Evolutionary conservation across 2,329 filamentous ascomycete species (phyloP), one percentile per base, ranked within the genome.

Genomic region (Neonectria magnoliae): DNA sequence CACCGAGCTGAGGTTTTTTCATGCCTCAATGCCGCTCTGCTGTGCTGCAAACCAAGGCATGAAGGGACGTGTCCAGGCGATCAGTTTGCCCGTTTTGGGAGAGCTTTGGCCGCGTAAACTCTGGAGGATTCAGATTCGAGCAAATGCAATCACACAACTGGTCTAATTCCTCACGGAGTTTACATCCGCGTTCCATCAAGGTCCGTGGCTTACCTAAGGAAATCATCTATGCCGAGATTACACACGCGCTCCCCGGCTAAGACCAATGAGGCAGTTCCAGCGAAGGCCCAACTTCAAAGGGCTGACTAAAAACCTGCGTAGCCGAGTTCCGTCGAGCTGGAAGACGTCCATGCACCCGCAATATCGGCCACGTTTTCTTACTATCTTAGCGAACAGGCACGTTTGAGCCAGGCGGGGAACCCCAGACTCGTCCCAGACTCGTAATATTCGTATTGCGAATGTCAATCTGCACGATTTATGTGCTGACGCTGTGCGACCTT

Each of bases 371-470:
- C 29, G 48, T 33, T 20, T 51, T n/a, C n/a, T 33, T 16, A 9
- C n/a, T n/a, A 4, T n/a, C 18, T 27, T 16, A 51, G 31, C 27
- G 22, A 18, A 10, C 13, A 20, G 27, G 48, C n/a, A 2, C 14
- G 47, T 51, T 51, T 51, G 48, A 20, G 9, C n/a, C 22, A 10
- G 48, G n/a, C 48, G 48, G 48, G 48, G 48, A 51, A 51, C 48
- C 48, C 29, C 29, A 51, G 48, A 31, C 25, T n/a, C n/a, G n/a
- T n/a, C n/a, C n/a, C n/a, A n/a, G n/a, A n/a, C n/a, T n/a, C n/a
- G 25, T 25, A 25, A 5, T 25, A 25, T 25, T 25, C 25, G 25
- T 25, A 25, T 25, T 25, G 25, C 25, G 25, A 25, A 25, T 25
- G 25, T 25, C 25, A 25, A 25, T 25, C 25, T 51, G 47, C 47